A percentile compares a stretch with the other conserved stretches of the same genome.
These are phyloP conservation scores for Plantago coronopus DNA, from an alignment of 305 asterid species.

Conservation along the genomic window DNA sequence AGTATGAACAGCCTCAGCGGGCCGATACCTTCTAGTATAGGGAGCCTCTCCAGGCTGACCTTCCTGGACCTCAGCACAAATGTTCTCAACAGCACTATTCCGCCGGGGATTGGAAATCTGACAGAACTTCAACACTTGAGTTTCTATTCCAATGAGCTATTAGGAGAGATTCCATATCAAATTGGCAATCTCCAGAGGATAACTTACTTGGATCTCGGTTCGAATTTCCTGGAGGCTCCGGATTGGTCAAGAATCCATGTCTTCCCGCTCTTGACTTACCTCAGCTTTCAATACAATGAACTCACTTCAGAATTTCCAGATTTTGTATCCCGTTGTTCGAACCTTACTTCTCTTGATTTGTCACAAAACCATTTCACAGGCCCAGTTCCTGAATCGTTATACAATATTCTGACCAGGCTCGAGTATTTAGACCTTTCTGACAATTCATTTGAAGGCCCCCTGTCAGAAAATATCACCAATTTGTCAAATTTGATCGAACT, in stretches of 20 bases:
- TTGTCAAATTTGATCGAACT: slow-evolving; percentile 34
- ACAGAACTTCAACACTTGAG: slow-evolving; percentile 29
- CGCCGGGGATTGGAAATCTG: slow-evolving; percentile 42
- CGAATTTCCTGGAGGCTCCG: slow-evolving; percentile 39
- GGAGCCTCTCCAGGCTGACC: slow-evolving; percentile 31
- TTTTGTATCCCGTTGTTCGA: slow-evolving; percentile 31
- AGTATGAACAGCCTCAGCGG: slow-evolving; percentile 46
- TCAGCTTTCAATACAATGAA: slow-evolving; percentile 29
- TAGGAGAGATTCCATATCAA: slow-evolving; percentile 38
- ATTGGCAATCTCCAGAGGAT: slow-evolving; percentile 40
- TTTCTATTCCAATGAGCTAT: slow-evolving; percentile 35
- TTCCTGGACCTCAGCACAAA: slow-evolving; percentile 52
- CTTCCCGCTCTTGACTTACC: slow-evolving; percentile 33
- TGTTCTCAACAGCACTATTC: slow-evolving; percentile 27
- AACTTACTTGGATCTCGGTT: slow-evolving; percentile 38
- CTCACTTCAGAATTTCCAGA: slow-evolving; percentile 35
- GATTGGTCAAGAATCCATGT: slow-evolving; percentile 40
- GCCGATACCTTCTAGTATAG: slow-evolving; percentile 51
- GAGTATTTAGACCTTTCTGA: slow-evolving; percentile 31
- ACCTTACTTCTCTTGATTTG: slow-evolving; percentile 41
- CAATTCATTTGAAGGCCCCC: slow-evolving; percentile 36
- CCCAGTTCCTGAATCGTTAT: slow-evolving; percentile 35
- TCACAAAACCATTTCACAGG: slow-evolving; percentile 31
- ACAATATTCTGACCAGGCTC: slow-evolving; percentile 31
- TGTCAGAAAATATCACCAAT: slow-evolving; percentile 31